A percentile compares a stretch with the other conserved stretches of the same genome.
These are phyloP conservation scores for Daldinia concentrica DNA, from an alignment of 495 filamentous ascomycete species.

Conservation along the genomic window DNA sequence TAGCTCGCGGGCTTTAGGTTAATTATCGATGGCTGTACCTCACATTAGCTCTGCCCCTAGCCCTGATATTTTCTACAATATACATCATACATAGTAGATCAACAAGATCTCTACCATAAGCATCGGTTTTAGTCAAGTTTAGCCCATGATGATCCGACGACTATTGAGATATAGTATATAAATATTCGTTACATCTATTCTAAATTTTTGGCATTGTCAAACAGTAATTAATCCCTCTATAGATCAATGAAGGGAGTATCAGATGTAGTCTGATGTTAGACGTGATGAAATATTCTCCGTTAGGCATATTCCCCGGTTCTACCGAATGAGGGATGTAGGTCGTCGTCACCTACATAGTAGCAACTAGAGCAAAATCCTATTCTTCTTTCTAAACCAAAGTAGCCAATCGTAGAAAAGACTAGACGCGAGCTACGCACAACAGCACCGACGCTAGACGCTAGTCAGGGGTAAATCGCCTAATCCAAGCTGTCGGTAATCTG, in stretches of 20 bases:
- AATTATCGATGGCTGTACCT: background rate
- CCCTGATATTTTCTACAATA: background rate
- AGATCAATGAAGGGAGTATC: background rate
- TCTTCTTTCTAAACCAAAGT: background rate
- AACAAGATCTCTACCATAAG: background rate
- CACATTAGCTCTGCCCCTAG: background rate
- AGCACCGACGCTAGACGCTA: constrained; percentile 18
- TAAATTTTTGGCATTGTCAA: background rate
- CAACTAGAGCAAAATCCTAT: background rate
- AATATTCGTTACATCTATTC: background rate
- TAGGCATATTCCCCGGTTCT: background rate
- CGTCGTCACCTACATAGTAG: background rate
- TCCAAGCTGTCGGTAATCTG: constrained; percentile 13
- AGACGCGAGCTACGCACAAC: constrained; percentile 4
- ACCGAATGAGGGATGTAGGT: constrained; percentile 10
- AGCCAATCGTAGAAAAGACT: constrained; percentile 12
- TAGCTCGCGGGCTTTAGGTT: background rate
- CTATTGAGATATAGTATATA: background rate
- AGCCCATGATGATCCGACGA: background rate
- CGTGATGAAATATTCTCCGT: background rate
- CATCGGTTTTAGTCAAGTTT: background rate
- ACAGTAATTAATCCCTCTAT: background rate
- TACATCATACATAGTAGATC: background rate
- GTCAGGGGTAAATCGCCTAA: constrained; percentile 25
- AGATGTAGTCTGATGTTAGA: background rate